Percentiles rank a stretch among this genome's conserved stretches.
These are phyloP conservation scores for Salix suchowensis DNA, from an alignment of 345 rosid genomes.

Conservation along the genomic window DNA sequence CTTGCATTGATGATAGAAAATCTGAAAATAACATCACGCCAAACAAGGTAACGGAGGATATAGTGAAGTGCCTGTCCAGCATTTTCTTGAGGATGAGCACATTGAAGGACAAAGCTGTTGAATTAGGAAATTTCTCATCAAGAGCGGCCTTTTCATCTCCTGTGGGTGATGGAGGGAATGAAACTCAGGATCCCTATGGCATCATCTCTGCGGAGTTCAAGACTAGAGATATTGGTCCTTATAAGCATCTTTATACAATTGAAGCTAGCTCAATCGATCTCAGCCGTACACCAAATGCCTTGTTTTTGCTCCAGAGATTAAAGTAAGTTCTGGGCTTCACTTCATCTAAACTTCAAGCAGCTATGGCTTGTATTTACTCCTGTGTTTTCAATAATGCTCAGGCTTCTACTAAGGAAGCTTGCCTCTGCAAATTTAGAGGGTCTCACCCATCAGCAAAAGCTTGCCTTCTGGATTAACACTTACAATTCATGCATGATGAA, in stretches of 20 bases:
- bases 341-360: not conserved
- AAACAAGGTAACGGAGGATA: constrained; percentile 74
- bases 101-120: constrained; percentile 40
- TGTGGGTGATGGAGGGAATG: constrained; percentile 19
- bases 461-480: constrained; percentile 93
- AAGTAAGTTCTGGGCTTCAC: constrained; percentile 43
- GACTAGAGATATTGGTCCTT: constrained; percentile 56
- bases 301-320: constrained; percentile 64
- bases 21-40: constrained; percentile 41
- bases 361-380: constrained; percentile 6
- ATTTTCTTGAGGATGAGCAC: constrained; percentile 66
- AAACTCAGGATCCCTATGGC: constrained; percentile 53
- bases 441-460: constrained; percentile 85
- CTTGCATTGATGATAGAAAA: constrained; percentile 36
- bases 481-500: constrained; percentile 84
- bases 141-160: constrained; percentile 6
- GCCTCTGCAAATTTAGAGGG: constrained; percentile 55
- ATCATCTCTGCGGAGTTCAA: constrained; percentile 35
- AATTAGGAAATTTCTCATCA: constrained; percentile 10
- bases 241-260: constrained; percentile 48
- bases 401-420: constrained; percentile 73
- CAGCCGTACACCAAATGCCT: constrained; percentile 45
- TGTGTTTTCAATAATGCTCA: constrained; percentile 27
- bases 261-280: constrained; percentile 60
- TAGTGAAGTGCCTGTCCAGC: constrained; percentile 51